Conservation (phyloP, 805 yeast species). For the Pichia pseudocactophila region DNA sequence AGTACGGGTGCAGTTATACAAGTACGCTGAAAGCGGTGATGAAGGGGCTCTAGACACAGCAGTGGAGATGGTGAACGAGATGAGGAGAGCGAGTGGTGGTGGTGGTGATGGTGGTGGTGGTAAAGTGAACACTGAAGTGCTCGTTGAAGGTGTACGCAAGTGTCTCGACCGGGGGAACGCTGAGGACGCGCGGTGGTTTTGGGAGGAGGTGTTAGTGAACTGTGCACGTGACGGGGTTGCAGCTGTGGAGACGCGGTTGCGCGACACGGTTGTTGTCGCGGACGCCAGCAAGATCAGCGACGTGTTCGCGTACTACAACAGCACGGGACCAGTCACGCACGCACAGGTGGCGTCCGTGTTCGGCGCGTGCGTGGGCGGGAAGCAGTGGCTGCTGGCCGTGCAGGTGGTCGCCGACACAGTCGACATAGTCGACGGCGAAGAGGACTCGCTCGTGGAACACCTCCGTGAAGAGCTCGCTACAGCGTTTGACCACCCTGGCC, state of each 20-base stretch:
- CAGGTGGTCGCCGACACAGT: too few species aligned
- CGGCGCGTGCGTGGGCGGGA: too few species aligned
- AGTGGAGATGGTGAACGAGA: conserved; percentile 25
- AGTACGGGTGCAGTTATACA: conserved; percentile 31
- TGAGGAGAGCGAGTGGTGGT: too few species aligned
- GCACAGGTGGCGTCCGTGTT: conserved; percentile 19
- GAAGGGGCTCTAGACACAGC: conserved; percentile 25
- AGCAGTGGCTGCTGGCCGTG: too few species aligned
- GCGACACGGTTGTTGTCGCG: conserved; percentile 16
- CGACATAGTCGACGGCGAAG: too few species aligned
- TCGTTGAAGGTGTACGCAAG: conserved; percentile 28
- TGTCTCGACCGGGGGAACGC: conserved; percentile 23
- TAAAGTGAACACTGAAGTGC: conserved; percentile 26
- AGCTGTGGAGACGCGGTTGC: conserved; percentile 14
- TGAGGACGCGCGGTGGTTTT: conserved; percentile 27
- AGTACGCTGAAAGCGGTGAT: conserved; percentile 15
- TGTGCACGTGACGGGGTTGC: conserved; percentile 22
- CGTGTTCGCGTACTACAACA: conserved; percentile 24
- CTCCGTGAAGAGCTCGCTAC: too few species aligned
- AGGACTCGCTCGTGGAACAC: too few species aligned
- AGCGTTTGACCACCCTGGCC: too few species aligned
- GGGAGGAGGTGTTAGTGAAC: conserved; percentile 20
- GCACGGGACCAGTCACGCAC: conserved; percentile 21
- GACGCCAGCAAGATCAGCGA: conserved; percentile 13
- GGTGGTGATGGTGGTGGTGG: too few species aligned